These are phyloP conservation scores for Tylopilus plumbeoviolaceoides DNA, from an alignment of 768 basidiomycete genomes.

Conservation along the genomic window DNA sequence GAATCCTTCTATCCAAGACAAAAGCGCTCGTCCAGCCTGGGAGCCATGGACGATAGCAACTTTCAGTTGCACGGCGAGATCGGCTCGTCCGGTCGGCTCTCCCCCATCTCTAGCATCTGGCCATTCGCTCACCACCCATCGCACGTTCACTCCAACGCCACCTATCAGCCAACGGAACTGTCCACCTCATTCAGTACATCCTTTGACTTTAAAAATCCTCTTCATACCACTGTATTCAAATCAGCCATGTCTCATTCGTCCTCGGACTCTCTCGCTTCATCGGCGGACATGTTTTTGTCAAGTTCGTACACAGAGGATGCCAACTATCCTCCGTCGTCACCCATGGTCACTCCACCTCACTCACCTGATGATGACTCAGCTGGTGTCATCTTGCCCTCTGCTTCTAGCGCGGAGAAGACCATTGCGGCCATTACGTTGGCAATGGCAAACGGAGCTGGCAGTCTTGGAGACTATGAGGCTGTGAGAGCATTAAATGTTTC, in stretches of 20 bases:
- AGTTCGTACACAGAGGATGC: slow-evolving; percentile 1
- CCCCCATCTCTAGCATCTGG: slow-evolving; percentile 21
- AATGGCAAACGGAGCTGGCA: slow-evolving; percentile 61
- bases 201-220: slow-evolving; percentile 21
- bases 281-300: slow-evolving; percentile 5
- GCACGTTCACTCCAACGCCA: slow-evolving; percentile 9
- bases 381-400: slow-evolving; percentile 14
- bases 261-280: slow-evolving; percentile 12
- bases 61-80: slow-evolving; percentile 13
- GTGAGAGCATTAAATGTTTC: slow-evolving; percentile 37
- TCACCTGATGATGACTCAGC: slow-evolving; percentile 10
- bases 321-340: slow-evolving; percentile 7
- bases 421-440: slow-evolving; percentile 56
- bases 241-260: slow-evolving; percentile 18
- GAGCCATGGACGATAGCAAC: slow-evolving; percentile 39
- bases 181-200: slow-evolving; percentile 24
- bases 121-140: slow-evolving; percentile 11
- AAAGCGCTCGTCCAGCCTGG: slow-evolving; percentile 44
- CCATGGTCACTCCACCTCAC: slow-evolving; percentile 9
- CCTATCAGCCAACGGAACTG: slow-evolving; percentile 13
- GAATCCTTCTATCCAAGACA: slow-evolving; percentile 25
- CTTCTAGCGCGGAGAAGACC: slow-evolving; percentile 54
- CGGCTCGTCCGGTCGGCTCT: slow-evolving; percentile 18
- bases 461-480: slow-evolving; percentile 53
- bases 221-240: slow-evolving; percentile 28